These are phyloP conservation scores for Corymbia citriodora DNA, from an alignment of 441 rosid genomes.

Conservation along the genomic window DNA sequence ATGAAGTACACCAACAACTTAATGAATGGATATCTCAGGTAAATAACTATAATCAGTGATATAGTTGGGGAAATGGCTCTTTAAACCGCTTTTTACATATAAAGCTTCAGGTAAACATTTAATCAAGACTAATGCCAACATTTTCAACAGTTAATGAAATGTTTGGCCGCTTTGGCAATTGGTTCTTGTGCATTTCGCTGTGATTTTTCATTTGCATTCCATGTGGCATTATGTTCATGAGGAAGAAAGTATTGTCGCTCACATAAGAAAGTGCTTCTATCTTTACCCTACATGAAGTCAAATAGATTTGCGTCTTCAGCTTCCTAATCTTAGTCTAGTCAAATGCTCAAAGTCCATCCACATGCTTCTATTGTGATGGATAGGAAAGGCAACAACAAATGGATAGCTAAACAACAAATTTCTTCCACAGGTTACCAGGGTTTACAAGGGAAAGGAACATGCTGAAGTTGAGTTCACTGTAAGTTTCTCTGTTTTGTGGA, in stretches of 20 bases:
- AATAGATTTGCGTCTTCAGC: not conserved
- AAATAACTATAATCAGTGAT: not conserved
- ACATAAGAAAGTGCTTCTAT: not conserved
- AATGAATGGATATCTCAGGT: constrained; percentile 97
- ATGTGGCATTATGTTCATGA: not conserved
- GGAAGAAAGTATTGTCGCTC: not conserved
- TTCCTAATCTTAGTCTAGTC: not conserved
- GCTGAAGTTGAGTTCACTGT: constrained; percentile 97
- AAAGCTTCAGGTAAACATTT: not conserved
- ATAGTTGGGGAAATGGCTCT: not conserved
- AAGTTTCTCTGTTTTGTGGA: constrained; percentile 26
- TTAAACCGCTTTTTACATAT: not conserved
- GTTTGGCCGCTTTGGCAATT: not conserved
- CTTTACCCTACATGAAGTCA: not conserved
- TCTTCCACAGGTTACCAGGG: constrained; percentile 65
- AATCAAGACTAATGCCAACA: not conserved
- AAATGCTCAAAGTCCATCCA: not conserved
- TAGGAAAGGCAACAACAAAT: not conserved
- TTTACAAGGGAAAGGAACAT: constrained; percentile 87
- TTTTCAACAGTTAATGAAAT: not conserved
- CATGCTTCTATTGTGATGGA: not conserved
- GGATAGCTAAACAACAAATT: not conserved
- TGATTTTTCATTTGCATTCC: not conserved
- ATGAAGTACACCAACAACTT: constrained; percentile 85
- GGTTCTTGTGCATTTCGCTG: not conserved